Conservation (phyloP, 768 basidiomycete species). For the Lentinus tigrinus region DNA sequence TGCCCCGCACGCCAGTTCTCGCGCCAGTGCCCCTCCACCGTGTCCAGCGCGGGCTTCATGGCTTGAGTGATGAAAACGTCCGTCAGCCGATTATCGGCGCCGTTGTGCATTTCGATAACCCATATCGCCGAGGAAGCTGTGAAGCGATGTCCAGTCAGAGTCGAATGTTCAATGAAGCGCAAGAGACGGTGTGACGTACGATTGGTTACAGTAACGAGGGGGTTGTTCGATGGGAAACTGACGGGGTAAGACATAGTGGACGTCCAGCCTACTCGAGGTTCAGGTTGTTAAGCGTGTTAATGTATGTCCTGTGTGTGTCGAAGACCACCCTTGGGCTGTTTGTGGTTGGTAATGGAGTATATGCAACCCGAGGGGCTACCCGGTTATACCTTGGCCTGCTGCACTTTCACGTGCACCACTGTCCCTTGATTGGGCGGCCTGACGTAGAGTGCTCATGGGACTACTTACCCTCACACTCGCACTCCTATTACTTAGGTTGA, state of each 20-base stretch:
- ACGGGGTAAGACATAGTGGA: constrained; percentile 45
- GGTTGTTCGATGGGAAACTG: constrained; percentile 46
- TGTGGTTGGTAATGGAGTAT: background rate
- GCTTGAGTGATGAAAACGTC: constrained; percentile 54
- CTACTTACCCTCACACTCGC: no score
- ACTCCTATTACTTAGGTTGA: no score
- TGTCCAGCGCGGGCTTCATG: constrained; percentile 68
- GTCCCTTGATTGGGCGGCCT: no score
- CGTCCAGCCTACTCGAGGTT: no score
- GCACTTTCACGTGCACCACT: no score
- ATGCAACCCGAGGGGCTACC: constrained; percentile 42
- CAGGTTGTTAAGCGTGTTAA: no score
- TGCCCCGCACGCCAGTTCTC: constrained; percentile 45
- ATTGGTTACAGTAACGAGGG: constrained; percentile 66
- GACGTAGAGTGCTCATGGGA: no score
- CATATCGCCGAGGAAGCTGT: constrained; percentile 62
- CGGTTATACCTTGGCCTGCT: constrained; percentile 37
- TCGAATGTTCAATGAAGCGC: background rate
- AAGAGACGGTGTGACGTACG: constrained; percentile 39
- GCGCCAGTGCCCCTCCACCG: constrained; percentile 73
- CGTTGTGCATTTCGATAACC: constrained; percentile 82
- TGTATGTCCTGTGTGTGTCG: no score
- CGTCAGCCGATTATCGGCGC: constrained; percentile 70
- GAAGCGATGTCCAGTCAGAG: background rate
- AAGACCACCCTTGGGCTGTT: background rate